A percentile compares a stretch with the other conserved stretches of the same genome.
These are phyloP conservation scores for Calonectria naviculata DNA, from an alignment of 2,329 filamentous ascomycete genomes.

Conservation along the genomic window DNA sequence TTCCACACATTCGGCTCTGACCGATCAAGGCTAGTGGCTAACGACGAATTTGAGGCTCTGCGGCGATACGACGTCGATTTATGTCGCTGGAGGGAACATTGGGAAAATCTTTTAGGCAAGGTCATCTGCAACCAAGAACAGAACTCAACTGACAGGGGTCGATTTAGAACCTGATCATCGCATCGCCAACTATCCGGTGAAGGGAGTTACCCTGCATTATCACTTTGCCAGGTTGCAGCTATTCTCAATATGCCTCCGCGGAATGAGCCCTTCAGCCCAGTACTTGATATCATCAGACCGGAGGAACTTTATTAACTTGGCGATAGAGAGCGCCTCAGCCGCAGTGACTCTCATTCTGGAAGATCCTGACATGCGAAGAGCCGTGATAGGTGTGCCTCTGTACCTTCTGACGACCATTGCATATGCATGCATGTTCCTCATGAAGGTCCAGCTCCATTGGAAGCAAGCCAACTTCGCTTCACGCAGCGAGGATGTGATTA, in stretches of 20 bases:
- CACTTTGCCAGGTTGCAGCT: conserved; percentile 62
- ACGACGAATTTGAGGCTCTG: conserved; percentile 47
- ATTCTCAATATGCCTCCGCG: conserved; percentile 59
- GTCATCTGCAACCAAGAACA: too few relatives aligned
- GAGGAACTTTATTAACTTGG: conserved; percentile 55
- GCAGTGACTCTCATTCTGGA: conserved; percentile 44
- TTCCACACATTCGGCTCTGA: conserved; percentile 70
- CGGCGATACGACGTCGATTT: conserved; percentile 45
- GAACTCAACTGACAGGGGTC: neutral
- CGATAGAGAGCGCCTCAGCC: conserved; percentile 48
- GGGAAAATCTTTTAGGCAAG: conserved; percentile 37
- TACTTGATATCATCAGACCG: conserved; percentile 57
- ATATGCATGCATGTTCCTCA: conserved; percentile 46
- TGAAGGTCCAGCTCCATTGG: conserved; percentile 47
- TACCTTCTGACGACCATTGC: conserved; percentile 47
- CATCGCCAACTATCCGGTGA: conserved; percentile 60
- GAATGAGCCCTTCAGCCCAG: conserved; percentile 43
- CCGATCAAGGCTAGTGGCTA: conserved; percentile 49
- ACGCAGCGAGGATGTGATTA: conserved; percentile 44
- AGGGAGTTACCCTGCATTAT: conserved; percentile 61
- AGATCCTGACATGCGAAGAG: conserved; percentile 43
- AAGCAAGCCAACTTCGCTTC: conserved; percentile 39
- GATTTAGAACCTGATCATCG: conserved; percentile 54
- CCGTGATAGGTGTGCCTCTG: conserved; percentile 45
- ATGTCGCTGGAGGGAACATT: conserved; percentile 49